Conservation (phyloP, 768 basidiomycete genomes). For the Terana coerulea region DNA sequence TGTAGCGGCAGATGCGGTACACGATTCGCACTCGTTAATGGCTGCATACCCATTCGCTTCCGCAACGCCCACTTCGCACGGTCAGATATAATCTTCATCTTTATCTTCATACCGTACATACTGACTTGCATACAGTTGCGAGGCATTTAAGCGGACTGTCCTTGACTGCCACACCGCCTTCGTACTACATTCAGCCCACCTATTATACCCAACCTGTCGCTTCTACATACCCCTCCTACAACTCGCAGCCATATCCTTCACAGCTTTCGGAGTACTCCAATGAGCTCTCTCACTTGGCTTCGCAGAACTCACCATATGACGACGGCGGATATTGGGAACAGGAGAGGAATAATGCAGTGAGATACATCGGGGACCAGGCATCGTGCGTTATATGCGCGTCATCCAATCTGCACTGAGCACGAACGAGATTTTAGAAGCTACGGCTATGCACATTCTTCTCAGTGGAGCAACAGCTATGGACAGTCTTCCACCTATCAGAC, state of each 20-base stretch:
- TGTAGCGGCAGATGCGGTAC: conserved; percentile 45
- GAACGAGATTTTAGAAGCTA: conserved; percentile 12
- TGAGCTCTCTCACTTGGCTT: conserved; percentile 53
- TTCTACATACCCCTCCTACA: not conserved
- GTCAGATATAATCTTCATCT: conserved; percentile 33
- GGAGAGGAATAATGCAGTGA: conserved; percentile 56
- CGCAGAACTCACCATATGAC: conserved; percentile 39
- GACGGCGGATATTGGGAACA: conserved; percentile 63
- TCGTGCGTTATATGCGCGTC: conserved; percentile 18
- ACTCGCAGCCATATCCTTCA: conserved; percentile 38
- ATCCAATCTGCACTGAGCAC: conserved; percentile 13
- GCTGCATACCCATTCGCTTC: conserved; percentile 72
- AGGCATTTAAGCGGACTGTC: conserved; percentile 62
- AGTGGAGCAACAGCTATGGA: conserved; percentile 39
- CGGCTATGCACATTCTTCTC: conserved; percentile 31
- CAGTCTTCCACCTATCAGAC: conserved; percentile 51
- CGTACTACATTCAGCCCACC: conserved; percentile 60
- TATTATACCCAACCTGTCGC: conserved; percentile 36
- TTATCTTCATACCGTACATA: conserved; percentile 14
- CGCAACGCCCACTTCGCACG: conserved; percentile 73
- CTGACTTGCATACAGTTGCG: conserved; percentile 43
- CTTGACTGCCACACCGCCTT: conserved; percentile 54
- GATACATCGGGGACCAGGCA: conserved; percentile 51
- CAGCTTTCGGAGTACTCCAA: conserved; percentile 68
- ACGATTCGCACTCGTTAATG: conserved; percentile 64